Conservation (phyloP, 768 basidiomycete genomes). For the Phaeolepiota aurea region DNA sequence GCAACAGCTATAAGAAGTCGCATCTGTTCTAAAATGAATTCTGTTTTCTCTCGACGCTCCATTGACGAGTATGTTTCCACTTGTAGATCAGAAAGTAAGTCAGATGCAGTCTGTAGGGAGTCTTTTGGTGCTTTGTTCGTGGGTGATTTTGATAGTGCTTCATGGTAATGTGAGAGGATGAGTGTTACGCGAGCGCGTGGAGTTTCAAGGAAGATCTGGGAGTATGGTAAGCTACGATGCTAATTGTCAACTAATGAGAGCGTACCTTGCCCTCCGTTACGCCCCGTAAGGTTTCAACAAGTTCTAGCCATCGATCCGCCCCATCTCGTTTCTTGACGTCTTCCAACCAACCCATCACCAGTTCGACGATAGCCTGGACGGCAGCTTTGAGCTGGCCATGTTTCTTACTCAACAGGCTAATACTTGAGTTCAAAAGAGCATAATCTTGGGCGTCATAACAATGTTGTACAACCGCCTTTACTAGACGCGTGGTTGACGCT, state of each 20-base stretch:
- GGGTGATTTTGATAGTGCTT: slow-evolving; percentile 46
- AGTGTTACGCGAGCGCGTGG: slow-evolving; percentile 93
- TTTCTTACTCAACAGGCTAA: slow-evolving; percentile 78
- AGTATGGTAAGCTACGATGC: background rate
- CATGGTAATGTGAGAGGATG: slow-evolving; percentile 78
- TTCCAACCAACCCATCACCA: slow-evolving; percentile 73
- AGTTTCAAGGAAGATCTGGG: slow-evolving; percentile 92
- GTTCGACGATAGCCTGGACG: slow-evolving; percentile 88
- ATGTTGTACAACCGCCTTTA: slow-evolving; percentile 63
- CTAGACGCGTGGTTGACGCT: slow-evolving; percentile 81
- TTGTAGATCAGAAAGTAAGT: slow-evolving; percentile 89
- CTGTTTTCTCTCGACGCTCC: slow-evolving; percentile 96
- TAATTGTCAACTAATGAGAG: slow-evolving; percentile 5
- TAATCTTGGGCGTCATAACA: slow-evolving; percentile 68
- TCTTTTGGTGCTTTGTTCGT: slow-evolving; percentile 49
- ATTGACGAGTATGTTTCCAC: slow-evolving; percentile 99
- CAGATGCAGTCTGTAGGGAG: slow-evolving; percentile 78
- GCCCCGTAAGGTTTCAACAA: slow-evolving; percentile 81
- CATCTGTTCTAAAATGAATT: slow-evolving; percentile 98
- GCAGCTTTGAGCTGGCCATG: slow-evolving; percentile 93
- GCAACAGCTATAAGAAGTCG: slow-evolving; percentile 76
- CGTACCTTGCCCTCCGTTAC: slow-evolving; percentile 96
- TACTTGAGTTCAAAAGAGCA: slow-evolving; percentile 58
- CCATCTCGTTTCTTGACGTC: slow-evolving; percentile 65
- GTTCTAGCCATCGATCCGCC: slow-evolving; percentile 70